phyloP scores from a whole-genome alignment of 768 basidiomycete genomes.

The Phlebiopsis flavidoalba region DNA sequence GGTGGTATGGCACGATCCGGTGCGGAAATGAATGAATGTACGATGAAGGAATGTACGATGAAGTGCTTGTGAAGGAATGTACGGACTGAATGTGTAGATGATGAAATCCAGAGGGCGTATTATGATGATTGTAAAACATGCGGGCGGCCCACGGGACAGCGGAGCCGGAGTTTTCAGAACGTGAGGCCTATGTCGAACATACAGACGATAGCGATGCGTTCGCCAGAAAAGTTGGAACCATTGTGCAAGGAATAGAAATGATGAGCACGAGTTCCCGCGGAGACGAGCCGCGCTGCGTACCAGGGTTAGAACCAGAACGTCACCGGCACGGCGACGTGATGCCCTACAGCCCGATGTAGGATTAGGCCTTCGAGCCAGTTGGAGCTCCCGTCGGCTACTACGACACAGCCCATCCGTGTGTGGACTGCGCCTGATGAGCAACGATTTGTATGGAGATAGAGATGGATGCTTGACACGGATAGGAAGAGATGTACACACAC shows the following conservation, averaged over 20 bases:
- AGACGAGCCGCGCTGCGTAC: constrained; percentile 14
- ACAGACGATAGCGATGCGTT: constrained; percentile 14
- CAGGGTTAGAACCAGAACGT: constrained; percentile 52
- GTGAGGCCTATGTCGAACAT: constrained; percentile 10
- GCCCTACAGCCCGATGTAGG: constrained; percentile 53
- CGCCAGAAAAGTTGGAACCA: constrained; percentile 14
- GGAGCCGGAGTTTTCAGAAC: not conserved
- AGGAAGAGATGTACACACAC: constrained; percentile 47
- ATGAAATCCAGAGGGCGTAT: not conserved
- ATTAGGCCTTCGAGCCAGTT: constrained; percentile 93
- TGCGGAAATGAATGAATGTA: not conserved
- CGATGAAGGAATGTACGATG: not conserved
- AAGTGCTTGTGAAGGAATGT: not conserved
- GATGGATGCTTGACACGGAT: constrained; percentile 25
- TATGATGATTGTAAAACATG: not conserved
- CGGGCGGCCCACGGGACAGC: not conserved
- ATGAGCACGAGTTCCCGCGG: not conserved
- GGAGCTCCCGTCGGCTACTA: constrained; percentile 80
- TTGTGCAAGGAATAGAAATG: not conserved
- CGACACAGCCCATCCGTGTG: constrained; percentile 83
- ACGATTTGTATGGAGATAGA: not conserved
- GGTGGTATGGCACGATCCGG: not conserved
- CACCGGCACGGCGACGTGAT: constrained; percentile 51
- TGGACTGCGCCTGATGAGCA: constrained; percentile 18
- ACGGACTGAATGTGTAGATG: not conserved